phyloP scores from a whole-genome alignment of 805 yeast genomes.

The Vanderwaltozyma yarrowii region DNA sequence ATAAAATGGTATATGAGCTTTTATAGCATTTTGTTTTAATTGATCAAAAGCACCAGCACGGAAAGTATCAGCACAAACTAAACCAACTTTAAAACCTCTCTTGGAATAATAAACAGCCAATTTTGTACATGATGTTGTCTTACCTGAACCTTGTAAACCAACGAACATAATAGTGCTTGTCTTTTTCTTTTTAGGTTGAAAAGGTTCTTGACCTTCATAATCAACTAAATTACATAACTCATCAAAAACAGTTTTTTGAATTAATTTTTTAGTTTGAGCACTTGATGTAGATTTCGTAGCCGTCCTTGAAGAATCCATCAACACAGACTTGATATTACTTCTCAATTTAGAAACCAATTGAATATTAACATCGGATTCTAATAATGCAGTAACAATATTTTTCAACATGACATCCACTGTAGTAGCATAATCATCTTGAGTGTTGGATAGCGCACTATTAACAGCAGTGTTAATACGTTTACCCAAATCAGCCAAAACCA shows the following conservation, averaged over 20 bases:
- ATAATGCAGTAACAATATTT: slow-evolving; percentile 79
- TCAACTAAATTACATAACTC: slow-evolving; percentile 84
- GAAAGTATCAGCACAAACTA: slow-evolving; percentile 98
- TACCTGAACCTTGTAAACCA: slow-evolving; percentile 98
- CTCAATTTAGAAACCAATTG: slow-evolving; percentile 69
- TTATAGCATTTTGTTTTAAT: slow-evolving; percentile 92
- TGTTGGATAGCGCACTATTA: slow-evolving; percentile 47
- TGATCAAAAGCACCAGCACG: slow-evolving; percentile 99
- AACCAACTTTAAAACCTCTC: slow-evolving; percentile 88
- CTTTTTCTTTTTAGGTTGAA: slow-evolving; percentile 78
- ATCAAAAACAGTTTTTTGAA: slow-evolving; percentile 90
- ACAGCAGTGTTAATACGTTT: slow-evolving; percentile 68
- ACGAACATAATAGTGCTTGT: slow-evolving; percentile 89
- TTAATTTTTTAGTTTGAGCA: slow-evolving; percentile 62
- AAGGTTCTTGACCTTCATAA: slow-evolving; percentile 39
- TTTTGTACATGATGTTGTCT: slow-evolving; percentile 95
- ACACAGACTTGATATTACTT: slow-evolving; percentile 52
- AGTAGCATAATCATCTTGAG: slow-evolving; percentile 44
- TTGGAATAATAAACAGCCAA: slow-evolving; percentile 89
- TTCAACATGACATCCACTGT: slow-evolving; percentile 68
- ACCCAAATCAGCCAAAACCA: slow-evolving; percentile 78
- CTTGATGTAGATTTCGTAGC: slow-evolving; percentile 12
- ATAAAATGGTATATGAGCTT: slow-evolving; percentile 86
- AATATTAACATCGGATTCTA: slow-evolving; percentile 92
- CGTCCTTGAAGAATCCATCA: slow-evolving; percentile 36